Base-by-base conservation (phyloP, 352 stramenopile genomes). In the Globisporangium cylindrosporum region DNA sequence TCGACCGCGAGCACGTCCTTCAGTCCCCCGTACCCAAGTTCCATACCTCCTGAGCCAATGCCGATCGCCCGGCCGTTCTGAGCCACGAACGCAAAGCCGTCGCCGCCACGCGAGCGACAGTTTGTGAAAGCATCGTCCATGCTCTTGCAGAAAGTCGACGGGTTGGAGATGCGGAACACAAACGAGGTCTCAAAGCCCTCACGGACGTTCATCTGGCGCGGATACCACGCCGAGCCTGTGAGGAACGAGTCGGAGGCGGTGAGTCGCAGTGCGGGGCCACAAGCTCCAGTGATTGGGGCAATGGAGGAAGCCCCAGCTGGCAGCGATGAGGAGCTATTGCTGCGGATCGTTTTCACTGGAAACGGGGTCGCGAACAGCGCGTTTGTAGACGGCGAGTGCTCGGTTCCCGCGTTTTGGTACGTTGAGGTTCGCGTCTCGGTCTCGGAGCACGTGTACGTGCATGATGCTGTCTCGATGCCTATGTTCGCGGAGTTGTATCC, bases 111-210 rank as follows among this genome's bases (percentile, higher is more conserved):
- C 38, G 84, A 90, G 7, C 83, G 77, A 68, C 94, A 98, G 25
- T 81, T 78, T 14, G 90, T 98, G 71, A 91, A 74, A 0, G 90
- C 78, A 64, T 94, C 86, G 67, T 98, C 87, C 91, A 98, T 97
- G 53, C 79, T 63, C 29, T 82, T 86, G 73, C 94, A 98, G 14
- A 79, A 70, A 3, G 89, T 80, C 46, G 89, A 97, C 8, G 92
- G 92, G 29, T 97, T 97, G 29, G 88, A 78, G 14, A 97, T 71
- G 18, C 81, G 74, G 51, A 98, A 95, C 27, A 72, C 75, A 68
- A 98, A 97, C 7, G 70, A 90, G 6, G 91, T 97, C 14, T 89
- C 89, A 69, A 98, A 98, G 18, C 93, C 93, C 75, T 98, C 92
- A 4, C 78, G 79, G 1, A 98, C 88, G 48, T 96, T 95, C 77